Evolutionary conservation across 169 alveolate species (phyloP).

Genomic region (Eimeria maxima): DNA sequence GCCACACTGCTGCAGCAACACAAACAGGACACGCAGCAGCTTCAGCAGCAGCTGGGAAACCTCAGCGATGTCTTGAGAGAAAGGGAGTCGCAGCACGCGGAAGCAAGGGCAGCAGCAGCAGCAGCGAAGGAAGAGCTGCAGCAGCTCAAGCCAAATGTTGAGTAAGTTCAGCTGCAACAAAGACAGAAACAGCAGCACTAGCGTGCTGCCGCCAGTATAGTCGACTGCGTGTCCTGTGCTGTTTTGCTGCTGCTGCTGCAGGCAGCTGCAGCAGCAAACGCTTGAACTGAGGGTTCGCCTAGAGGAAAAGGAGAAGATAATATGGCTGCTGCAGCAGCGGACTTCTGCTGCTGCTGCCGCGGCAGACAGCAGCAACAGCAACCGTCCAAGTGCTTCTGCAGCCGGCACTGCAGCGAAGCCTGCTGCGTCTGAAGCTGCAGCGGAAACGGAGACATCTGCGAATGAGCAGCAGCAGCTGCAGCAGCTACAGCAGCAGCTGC

Average conservation of each 20-base stretch:
- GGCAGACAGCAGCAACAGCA: neutral
- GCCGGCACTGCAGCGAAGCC: neutral
- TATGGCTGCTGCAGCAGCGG: slow-evolving; percentile 76
- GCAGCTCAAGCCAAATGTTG: slow-evolving; percentile 17
- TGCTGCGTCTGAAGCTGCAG: slow-evolving; percentile 5
- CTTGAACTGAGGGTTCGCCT: slow-evolving; percentile 65
- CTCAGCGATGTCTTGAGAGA: slow-evolving; percentile 1
- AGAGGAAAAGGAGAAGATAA: slow-evolving; percentile 77
- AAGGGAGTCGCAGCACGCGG: slow-evolving; percentile 51
- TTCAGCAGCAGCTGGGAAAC: slow-evolving; percentile 70
- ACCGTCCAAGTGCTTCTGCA: neutral
- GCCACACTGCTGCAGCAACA: slow-evolving; percentile 71
- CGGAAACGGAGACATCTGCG: slow-evolving; percentile 11
- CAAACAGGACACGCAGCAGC: slow-evolving; percentile 63
- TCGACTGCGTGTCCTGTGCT: neutral
- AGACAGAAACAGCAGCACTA: slow-evolving; percentile 7
- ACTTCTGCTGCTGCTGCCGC: slow-evolving; percentile 1
- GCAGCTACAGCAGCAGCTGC: slow-evolving; percentile 62
- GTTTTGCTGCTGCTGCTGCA: slow-evolving; percentile 65
- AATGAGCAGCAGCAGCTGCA: slow-evolving; percentile 32
- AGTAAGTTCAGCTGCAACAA: neutral
- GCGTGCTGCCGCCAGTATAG: neutral
- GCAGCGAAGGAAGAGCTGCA: slow-evolving; percentile 52
- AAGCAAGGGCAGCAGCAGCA: slow-evolving; percentile 67
- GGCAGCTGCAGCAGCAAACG: slow-evolving; percentile 53